Conservation (phyloP, 257 asterid genomes). For the Coffea eugenioides region DNA sequence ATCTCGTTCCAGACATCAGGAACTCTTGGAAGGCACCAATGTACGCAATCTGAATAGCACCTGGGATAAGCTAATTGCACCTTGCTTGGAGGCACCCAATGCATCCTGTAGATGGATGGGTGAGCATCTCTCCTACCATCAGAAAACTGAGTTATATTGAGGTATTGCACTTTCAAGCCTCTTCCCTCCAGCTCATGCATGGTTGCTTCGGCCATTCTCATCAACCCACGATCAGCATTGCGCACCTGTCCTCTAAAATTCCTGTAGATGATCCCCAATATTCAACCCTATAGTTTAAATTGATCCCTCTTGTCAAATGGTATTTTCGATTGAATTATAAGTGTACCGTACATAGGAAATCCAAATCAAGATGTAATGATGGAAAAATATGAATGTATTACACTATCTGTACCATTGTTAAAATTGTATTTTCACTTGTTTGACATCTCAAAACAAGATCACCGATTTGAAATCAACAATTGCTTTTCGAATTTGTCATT, state of each 20-base stretch:
- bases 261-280: slow-evolving; percentile 32
- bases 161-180: slow-evolving; percentile 22
- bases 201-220: slow-evolving; percentile 23
- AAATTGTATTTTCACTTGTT: no score
- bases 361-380: no score
- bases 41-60: slow-evolving; percentile 38
- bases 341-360: no score
- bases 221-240: slow-evolving; percentile 21
- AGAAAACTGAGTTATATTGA: slow-evolving; percentile 19
- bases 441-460: no score
- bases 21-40: slow-evolving; percentile 48
- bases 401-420: no score
- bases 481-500: no score
- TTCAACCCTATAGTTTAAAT: slow-evolving; percentile 19
- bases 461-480: no score
- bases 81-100: slow-evolving; percentile 23
- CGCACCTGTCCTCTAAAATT: slow-evolving; percentile 18
- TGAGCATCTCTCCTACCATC: slow-evolving; percentile 48
- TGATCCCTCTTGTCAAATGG: background rate
- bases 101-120: slow-evolving; percentile 35
- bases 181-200: slow-evolving; percentile 23
- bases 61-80: slow-evolving; percentile 25
- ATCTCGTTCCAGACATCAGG: slow-evolving; percentile 47
- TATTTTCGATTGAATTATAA: no score
- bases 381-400: no score